These are phyloP conservation scores for Aureobasidium namibiae DNA, from an alignment of 2,329 filamentous ascomycete species.

Conservation along the genomic window DNA sequence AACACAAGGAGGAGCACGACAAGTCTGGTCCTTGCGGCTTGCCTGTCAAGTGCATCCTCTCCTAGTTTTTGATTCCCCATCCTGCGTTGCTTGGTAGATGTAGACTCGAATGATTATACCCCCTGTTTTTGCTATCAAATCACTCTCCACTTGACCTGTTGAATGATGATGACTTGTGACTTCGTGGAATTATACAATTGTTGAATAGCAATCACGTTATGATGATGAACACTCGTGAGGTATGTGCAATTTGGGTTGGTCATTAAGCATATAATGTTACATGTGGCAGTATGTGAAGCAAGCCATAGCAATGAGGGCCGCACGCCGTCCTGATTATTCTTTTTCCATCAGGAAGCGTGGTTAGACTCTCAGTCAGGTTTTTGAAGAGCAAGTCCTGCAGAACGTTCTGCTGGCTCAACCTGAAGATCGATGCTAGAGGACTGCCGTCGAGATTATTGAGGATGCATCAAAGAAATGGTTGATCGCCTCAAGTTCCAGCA, in stretches of 20 bases:
- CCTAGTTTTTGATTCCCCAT: slow-evolving; percentile 34
- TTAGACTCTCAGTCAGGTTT: not conserved
- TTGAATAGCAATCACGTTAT: not conserved
- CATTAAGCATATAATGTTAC: slow-evolving; percentile 5
- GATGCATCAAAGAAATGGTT: not conserved
- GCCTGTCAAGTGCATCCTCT: slow-evolving; percentile 63
- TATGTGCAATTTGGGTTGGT: not conserved
- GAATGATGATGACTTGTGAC: no score
- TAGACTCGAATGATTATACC: slow-evolving; percentile 8
- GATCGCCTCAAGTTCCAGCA: slow-evolving; percentile 3
- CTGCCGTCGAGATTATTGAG: not conserved
- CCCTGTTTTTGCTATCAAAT: not conserved
- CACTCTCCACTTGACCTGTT: no score
- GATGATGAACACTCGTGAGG: not conserved
- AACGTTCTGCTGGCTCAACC: not conserved
- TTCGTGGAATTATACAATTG: no score
- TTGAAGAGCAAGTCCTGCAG: not conserved
- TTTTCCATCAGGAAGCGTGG: not conserved
- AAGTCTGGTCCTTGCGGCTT: slow-evolving; percentile 68
- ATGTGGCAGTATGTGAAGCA: not conserved
- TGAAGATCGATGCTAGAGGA: not conserved
- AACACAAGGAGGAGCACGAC: slow-evolving; percentile 36
- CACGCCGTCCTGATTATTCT: not conserved
- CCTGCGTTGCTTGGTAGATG: not conserved
- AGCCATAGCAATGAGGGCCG: not conserved